phyloP scores from a whole-genome alignment of 1,284 basidiomycete species.

The Apiotrichum montevideense region DNA sequence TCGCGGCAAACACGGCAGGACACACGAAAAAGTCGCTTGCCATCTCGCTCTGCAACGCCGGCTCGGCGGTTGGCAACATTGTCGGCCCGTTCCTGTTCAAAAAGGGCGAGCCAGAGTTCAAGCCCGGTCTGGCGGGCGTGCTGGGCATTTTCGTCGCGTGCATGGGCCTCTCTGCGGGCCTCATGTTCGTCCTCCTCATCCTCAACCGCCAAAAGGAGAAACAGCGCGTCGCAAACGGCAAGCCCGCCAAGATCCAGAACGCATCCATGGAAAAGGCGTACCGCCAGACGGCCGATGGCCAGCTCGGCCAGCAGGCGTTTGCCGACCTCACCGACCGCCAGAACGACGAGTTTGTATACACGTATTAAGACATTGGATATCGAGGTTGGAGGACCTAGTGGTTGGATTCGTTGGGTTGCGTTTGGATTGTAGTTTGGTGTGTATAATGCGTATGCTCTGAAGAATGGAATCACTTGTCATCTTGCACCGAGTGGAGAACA shows the following conservation, averaged over 20 bases:
- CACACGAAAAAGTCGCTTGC: conserved; percentile 37
- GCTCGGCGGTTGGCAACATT: conserved; percentile 24
- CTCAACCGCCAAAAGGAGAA: conserved; percentile 38
- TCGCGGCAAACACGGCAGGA: conserved; percentile 31
- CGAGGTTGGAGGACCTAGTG: too few species aligned
- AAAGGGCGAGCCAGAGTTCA: conserved; percentile 24
- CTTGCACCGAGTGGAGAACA: too few species aligned
- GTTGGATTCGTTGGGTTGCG: too few species aligned
- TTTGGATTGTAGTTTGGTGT: too few species aligned
- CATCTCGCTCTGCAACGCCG: conserved; percentile 27
- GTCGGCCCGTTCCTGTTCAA: conserved; percentile 23
- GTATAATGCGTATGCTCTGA: too few species aligned
- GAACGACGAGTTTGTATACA: conserved; percentile 29
- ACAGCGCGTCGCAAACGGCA: conserved; percentile 34
- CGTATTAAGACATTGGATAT: conserved; percentile 10
- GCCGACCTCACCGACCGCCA: conserved; percentile 33
- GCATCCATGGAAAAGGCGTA: conserved; percentile 27
- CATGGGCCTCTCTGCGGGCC: conserved; percentile 8
- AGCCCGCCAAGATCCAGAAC: conserved; percentile 39
- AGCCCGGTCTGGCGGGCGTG: conserved; percentile 26
- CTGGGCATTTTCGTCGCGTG: conserved; percentile 31
- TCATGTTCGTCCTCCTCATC: conserved; percentile 16
- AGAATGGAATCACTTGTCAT: too few species aligned
- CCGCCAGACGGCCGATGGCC: conserved; percentile 13
- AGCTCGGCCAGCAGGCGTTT: conserved; percentile 26